Evolutionary conservation across 2,329 filamentous ascomycete species (phyloP).

Genomic region (Claviceps quebecensis): DNA sequence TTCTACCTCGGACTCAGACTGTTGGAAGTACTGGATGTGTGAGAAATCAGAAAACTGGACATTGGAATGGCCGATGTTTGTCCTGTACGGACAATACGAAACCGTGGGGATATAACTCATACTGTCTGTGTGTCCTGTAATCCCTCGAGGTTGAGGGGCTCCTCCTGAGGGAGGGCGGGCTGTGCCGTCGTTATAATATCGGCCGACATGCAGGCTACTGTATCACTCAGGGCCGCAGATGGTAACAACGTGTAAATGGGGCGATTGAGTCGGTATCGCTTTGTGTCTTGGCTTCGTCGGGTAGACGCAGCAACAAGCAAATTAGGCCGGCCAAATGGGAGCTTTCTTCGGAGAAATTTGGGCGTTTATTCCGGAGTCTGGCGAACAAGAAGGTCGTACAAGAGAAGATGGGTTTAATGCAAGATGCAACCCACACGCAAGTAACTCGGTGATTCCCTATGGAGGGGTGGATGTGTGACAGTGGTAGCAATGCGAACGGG

Average conservation of each 20-base stretch:
- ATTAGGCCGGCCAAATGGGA: slow-evolving; percentile 6
- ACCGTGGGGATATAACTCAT: slow-evolving; percentile 25
- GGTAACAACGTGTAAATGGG: not conserved
- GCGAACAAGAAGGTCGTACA: slow-evolving; percentile 6
- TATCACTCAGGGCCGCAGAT: not conserved
- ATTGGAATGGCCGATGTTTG: slow-evolving; percentile 23
- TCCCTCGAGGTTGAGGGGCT: slow-evolving; percentile 11
- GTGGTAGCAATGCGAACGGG: slow-evolving; percentile 1
- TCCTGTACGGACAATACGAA: slow-evolving; percentile 26
- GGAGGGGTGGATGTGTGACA: too few relatives aligned
- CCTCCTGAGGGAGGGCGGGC: slow-evolving; percentile 11
- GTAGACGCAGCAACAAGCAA: slow-evolving; percentile 15
- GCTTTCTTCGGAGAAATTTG: slow-evolving; percentile 6
- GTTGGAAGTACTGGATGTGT: slow-evolving; percentile 26
- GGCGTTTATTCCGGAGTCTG: slow-evolving; percentile 5
- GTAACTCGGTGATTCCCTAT: not conserved
- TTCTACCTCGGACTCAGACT: slow-evolving; percentile 27
- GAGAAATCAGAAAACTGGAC: slow-evolving; percentile 30
- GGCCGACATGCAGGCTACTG: slow-evolving; percentile 16
- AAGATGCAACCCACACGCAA: slow-evolving; percentile 4
- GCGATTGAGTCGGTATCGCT: slow-evolving; percentile 4
- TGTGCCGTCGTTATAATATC: slow-evolving; percentile 20
- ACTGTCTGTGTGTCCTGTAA: slow-evolving; percentile 21
- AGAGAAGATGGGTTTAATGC: not conserved
- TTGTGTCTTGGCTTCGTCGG: slow-evolving; percentile 18